Conservation (phyloP, 768 basidiomycete genomes). For the Dentipellis fragilis region DNA sequence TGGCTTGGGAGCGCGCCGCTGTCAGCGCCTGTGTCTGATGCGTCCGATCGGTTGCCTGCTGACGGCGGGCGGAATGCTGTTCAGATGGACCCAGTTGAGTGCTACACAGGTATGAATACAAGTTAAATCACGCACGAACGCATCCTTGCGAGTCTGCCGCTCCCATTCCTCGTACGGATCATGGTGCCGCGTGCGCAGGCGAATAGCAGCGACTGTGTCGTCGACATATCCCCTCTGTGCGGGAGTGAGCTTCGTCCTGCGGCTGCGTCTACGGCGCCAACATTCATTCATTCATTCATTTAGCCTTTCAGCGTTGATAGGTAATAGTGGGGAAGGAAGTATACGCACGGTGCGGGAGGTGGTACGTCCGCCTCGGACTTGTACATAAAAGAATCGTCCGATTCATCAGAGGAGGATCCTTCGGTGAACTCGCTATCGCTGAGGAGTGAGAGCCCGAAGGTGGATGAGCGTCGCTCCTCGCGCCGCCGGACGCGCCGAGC, state of each 20-base stretch:
- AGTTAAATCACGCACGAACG: conserved; percentile 25
- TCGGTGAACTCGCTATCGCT: background rate
- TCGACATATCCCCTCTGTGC: conserved; percentile 26
- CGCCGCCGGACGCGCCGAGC: background rate
- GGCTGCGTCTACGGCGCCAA: background rate
- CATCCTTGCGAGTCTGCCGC: conserved; percentile 35
- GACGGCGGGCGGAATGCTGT: conserved; percentile 30
- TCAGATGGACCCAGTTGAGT: background rate
- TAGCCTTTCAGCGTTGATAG: conserved; percentile 1
- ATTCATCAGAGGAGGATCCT: background rate
- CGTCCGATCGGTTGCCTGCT: conserved; percentile 14
- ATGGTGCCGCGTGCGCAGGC: conserved; percentile 30
- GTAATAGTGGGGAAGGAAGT: background rate
- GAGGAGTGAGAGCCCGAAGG: background rate
- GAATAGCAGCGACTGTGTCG: conserved; percentile 37
- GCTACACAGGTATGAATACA: background rate
- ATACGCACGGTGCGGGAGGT: background rate
- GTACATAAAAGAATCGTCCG: background rate
- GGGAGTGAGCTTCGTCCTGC: background rate
- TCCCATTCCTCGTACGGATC: conserved; percentile 46
- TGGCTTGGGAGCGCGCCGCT: conserved; percentile 11
- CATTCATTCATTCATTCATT: background rate
- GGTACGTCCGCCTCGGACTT: background rate
- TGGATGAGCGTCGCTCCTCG: background rate
- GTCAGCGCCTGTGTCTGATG: conserved; percentile 12